Evolutionary conservation across 2,329 filamentous ascomycete genomes (phyloP), one percentile per base, ranked within the genome.

Genomic region (Microcera coccophila): DNA sequence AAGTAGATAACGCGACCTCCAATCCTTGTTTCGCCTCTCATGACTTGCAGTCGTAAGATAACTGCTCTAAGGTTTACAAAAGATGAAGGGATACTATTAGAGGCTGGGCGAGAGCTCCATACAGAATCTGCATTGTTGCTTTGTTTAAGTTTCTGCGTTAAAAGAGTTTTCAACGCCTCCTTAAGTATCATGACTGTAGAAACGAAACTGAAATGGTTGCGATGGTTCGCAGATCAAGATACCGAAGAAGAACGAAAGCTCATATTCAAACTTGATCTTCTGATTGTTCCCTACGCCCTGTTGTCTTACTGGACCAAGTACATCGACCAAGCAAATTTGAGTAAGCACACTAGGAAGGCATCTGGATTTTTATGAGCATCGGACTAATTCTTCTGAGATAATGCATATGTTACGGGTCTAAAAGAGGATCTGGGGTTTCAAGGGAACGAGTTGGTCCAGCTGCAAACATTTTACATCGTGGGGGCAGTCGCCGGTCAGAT

Each of bases 331-430:
- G 50, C 55, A 1, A 58, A 58, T 24, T 12, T 58, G 20, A 58
- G 54, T 57, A 29, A 41, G 47, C 18, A 5, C 15, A 15, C n/a
- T n/a, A 16, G 9, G 24, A 28, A 9, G 8, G 9, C 24, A 14
- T 28, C n/a, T n/a, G n/a, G n/a, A n/a, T n/a, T n/a, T n/a, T n/a
- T n/a, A n/a, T n/a, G n/a, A n/a, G n/a, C n/a, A n/a, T n/a, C n/a
- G n/a, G n/a, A n/a, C n/a, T n/a, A n/a, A n/a, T n/a, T n/a, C n/a
- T n/a, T n/a, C n/a, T n/a, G 18, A 74, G 71, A 74, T 50, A 78
- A 76, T 65, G 75, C 74, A 4, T 78, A 77, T 44, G 74, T 78
- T 15, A 70, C 71, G 1, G 75, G 75, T 1, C 61, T 78, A 41
- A 73, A 74, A 39, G 72, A 77, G 38, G 73, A 76, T 20, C 57